Evolutionary conservation across 2,329 filamentous ascomycete species (phyloP), one percentile per base, ranked within the genome.

Genomic region (Calonectria hongkongensis): DNA sequence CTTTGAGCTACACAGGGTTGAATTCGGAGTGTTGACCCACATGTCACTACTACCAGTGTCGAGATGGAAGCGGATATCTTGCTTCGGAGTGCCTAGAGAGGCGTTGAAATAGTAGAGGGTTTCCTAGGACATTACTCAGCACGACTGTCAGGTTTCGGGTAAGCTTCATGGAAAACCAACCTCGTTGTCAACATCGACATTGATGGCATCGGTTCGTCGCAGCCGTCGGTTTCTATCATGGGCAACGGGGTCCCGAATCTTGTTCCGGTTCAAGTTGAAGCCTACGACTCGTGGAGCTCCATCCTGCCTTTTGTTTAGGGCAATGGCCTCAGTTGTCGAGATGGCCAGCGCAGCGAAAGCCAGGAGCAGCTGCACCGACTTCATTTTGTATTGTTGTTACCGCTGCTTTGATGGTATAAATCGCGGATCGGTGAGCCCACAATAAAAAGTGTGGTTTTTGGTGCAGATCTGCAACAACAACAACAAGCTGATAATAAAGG

Each of bases 31-130:
- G 80, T 97, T 97, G 9, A 93, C 89, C 92, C 92, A 93, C 27
- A 93, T 84, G 79, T 94, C 92, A 77, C 91, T 93, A 83, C 91
- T 93, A 63, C 92, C 92, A 7, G 92, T 94, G 82, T 94, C 92
- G 66, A 94, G 81, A 76, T 92, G 90, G 73, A 93, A 84, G 21
- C 87, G 86, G 51, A 94, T 77, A 1, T 82, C 76, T 79, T 92
- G 91, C 12, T 88, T 79, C 15, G 92, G 92, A 2, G 91, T 93
- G 63, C 92, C 92, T 60, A 94, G 76, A 7, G 90, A 88, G 60
- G 86, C 88, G 81, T 93, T 93, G 77, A 92, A 86, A 76, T 90
- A 92, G 81, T 94, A 94, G 33, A 93, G 85, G 1, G 90, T 91
- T 87, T 90, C 84, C 89, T 91, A 15, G 9, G 25, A 41, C 4